These are phyloP conservation scores for Fomitopsis pulvina DNA, from an alignment of 768 basidiomycete genomes.

Conservation along the genomic window DNA sequence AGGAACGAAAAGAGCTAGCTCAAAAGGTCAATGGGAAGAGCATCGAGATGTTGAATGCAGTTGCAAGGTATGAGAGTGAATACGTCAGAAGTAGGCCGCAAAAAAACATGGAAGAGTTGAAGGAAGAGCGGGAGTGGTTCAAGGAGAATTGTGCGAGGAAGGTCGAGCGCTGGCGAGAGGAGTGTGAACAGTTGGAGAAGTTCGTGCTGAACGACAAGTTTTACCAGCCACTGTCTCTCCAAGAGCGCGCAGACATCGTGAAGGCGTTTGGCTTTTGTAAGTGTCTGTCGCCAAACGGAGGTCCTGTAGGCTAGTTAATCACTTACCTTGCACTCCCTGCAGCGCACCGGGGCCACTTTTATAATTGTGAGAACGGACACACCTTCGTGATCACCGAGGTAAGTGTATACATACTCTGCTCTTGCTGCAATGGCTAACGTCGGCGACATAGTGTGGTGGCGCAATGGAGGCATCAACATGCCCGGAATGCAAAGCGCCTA, in stretches of 20 bases:
- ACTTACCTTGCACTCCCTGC: neutral
- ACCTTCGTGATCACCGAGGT: conserved; percentile 55
- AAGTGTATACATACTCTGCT: conserved; percentile 4
- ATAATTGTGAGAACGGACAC: conserved; percentile 47
- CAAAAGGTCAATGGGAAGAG: conserved; percentile 7
- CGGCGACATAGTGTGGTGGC: conserved; percentile 53
- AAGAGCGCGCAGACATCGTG: conserved; percentile 21
- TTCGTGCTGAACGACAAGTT: conserved; percentile 12
- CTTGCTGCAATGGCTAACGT: neutral
- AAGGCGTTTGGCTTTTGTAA: conserved; percentile 22
- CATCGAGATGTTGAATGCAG: neutral
- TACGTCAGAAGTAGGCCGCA: conserved; percentile 21
- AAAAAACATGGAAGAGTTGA: conserved; percentile 7
- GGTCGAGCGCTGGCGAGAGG: conserved; percentile 14
- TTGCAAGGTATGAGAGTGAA: neutral
- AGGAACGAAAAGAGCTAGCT: conserved; percentile 5
- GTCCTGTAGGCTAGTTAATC: neutral
- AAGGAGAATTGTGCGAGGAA: conserved; percentile 18
- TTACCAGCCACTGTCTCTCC: conserved; percentile 19
- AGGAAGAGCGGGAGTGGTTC: conserved; percentile 21
- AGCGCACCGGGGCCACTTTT: conserved; percentile 26
- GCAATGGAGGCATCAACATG: conserved; percentile 42
- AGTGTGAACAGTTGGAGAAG: conserved; percentile 15
- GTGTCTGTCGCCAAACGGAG: neutral
- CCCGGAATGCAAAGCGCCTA: conserved; percentile 49